Evolutionary conservation across 2,329 filamentous ascomycete species (phyloP).

Genomic region (Fusarium sp.): DNA sequence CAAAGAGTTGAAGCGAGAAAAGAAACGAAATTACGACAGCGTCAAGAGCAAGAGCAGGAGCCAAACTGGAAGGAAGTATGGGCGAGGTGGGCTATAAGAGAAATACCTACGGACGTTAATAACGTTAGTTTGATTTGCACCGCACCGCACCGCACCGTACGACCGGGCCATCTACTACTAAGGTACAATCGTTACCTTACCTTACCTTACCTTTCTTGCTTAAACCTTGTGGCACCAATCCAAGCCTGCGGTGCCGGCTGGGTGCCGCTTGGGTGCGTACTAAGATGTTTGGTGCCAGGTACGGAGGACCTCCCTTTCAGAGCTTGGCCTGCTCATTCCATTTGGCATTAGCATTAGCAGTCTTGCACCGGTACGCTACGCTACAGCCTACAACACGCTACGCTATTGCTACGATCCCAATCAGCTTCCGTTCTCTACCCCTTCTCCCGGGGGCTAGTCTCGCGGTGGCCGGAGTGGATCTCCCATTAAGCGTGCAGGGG

Average conservation of each 20-base stretch:
- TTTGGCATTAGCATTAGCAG: neutral
- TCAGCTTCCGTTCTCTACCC: slow-evolving; percentile 29
- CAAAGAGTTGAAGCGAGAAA: slow-evolving; percentile 36
- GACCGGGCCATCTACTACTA: slow-evolving; percentile 40
- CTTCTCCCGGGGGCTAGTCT: slow-evolving; percentile 34
- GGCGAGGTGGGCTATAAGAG: slow-evolving; percentile 46
- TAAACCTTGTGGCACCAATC: slow-evolving; percentile 41
- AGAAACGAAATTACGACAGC: slow-evolving; percentile 41
- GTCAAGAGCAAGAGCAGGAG: slow-evolving; percentile 33
- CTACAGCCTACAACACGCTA: neutral
- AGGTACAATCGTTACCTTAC: neutral
- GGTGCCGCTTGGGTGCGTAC: slow-evolving; percentile 24
- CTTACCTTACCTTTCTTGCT: slow-evolving; percentile 7
- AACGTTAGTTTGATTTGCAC: slow-evolving; percentile 43
- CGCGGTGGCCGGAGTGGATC: slow-evolving; percentile 40
- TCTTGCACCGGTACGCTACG: slow-evolving; percentile 30
- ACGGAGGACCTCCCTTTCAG: slow-evolving; percentile 40
- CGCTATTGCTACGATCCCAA: neutral
- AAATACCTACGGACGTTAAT: slow-evolving; percentile 2
- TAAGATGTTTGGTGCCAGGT: slow-evolving; percentile 42
- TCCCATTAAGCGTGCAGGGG: slow-evolving; percentile 38
- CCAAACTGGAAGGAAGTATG: slow-evolving; percentile 36
- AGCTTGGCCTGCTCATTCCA: slow-evolving; percentile 35
- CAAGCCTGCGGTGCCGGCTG: slow-evolving; percentile 38
- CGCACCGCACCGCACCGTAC: slow-evolving; percentile 39